Evolutionary conservation across 805 yeast genomes (phyloP).

Genomic region (Schizosaccharomyces osmophilus): DNA sequence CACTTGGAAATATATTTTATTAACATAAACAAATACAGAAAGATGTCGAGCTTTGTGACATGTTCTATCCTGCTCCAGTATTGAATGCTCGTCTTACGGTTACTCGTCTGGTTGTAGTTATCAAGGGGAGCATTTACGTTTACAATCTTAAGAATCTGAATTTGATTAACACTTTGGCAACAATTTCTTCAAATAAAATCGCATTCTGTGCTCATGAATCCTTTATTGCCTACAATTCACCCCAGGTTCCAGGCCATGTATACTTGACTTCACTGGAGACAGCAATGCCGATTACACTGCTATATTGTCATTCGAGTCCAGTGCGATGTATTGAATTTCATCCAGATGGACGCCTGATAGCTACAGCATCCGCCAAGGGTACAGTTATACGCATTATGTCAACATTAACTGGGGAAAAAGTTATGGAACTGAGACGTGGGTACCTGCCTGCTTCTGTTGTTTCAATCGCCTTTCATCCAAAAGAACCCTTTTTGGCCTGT

Average conservation of each 20-base stretch:
- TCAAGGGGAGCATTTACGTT: constrained; percentile 58
- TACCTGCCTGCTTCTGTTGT: not conserved
- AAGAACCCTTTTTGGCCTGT: not conserved
- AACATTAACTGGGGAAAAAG: not conserved
- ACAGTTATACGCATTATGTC: constrained; percentile 64
- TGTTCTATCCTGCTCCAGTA: not conserved
- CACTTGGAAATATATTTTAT: not conserved
- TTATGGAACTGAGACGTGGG: not conserved
- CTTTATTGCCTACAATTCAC: not conserved
- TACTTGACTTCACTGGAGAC: not conserved
- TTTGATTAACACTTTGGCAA: constrained; percentile 45
- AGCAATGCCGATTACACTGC: not conserved
- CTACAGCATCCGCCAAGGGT: constrained; percentile 78
- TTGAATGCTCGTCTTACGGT: not conserved
- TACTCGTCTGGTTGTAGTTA: constrained; percentile 41
- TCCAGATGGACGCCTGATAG: constrained; percentile 52
- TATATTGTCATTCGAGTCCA: not conserved
- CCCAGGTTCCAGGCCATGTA: not conserved
- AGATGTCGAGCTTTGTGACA: not conserved
- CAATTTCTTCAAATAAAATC: constrained; percentile 14
- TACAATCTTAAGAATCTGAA: constrained; percentile 82
- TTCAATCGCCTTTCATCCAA: not conserved
- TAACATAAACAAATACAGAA: not conserved
- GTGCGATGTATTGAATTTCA: constrained; percentile 27
- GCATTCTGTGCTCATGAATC: not conserved